phyloP scores from a whole-genome alignment of 331 rosid genomes.

The Rhamnella rubrinervis region DNA sequence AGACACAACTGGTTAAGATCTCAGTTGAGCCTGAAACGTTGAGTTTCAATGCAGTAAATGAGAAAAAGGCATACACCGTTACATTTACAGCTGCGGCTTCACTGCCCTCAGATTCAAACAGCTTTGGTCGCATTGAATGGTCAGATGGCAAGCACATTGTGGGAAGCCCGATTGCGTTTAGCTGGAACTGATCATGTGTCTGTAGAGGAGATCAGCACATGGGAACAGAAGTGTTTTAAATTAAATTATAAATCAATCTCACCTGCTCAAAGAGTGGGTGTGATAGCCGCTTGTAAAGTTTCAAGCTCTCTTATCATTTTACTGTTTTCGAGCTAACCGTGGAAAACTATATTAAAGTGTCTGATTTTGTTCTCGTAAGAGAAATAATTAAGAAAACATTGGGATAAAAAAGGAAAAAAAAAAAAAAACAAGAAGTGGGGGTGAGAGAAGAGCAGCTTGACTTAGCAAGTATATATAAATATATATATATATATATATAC shows the following conservation, averaged over 20 bases:
- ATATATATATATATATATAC: too few relatives aligned
- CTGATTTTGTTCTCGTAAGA: neutral
- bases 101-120: constrained; percentile 4
- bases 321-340: too few relatives aligned
- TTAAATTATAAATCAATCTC: too few relatives aligned
- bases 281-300: too few relatives aligned
- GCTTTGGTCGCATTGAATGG: constrained; percentile 45
- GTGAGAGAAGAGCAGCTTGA: neutral
- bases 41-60: constrained; percentile 27
- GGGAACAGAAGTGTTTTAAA: too few relatives aligned
- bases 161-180: constrained; percentile 42
- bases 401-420: neutral
- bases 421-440: neutral
- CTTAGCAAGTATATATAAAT: too few relatives aligned
- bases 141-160: constrained; percentile 47
- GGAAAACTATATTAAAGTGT: too few relatives aligned
- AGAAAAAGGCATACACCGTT: constrained; percentile 40
- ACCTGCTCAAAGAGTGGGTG: too few relatives aligned
- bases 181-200: constrained; percentile 23
- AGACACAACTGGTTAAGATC: constrained; percentile 28
- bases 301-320: too few relatives aligned
- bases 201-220: too few relatives aligned
- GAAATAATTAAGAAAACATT: neutral
- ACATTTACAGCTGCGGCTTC: constrained; percentile 26
- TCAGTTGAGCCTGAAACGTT: constrained; percentile 42